Base-by-base conservation (phyloP, 2,329 filamentous ascomycete genomes). In the Furcasterigmium sp. region DNA sequence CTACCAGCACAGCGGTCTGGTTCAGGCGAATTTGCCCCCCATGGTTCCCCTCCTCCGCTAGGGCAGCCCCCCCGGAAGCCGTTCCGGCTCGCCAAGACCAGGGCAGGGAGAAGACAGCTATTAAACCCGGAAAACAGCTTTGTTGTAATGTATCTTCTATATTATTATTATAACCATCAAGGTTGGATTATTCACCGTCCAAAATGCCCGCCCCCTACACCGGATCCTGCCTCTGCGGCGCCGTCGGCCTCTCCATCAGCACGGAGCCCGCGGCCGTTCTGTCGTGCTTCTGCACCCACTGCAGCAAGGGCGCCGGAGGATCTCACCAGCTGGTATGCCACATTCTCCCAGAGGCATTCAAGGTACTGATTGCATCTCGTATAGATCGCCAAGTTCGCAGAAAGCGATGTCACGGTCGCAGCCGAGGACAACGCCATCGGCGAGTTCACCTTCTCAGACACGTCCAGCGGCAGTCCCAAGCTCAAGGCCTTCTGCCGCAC, bases 371-470 rank as follows among this genome's bases (percentile, higher is more conserved):
- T n/a, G n/a, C n/a, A n/a, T n/a, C n/a, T n/a, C n/a, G n/a, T n/a
- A n/a, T n/a, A 56, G 58, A 54, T 61, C 21, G 58, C 54, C n/a
- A 60, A 60, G 34, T 59, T 57, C 13, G 26, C 39, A 0, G 38
- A 26, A 0, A 37, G 46, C 11, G 46, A 53, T 2, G 43, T 60
- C 4, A 14, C 50, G 3, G 37, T 55, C 9, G 43, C 41, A 0
- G 41, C 40, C 2, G 17, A 37, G 0, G 13, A 32, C 1, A 39
- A 45, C 1, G 28, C 39, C 1, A 47, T 61, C 8, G 28, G 43
- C 1, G 35, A 43, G 5, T 60, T 48, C 41, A 44, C 19, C 1
- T 42, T 61, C 0, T 20, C n/a, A 0, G 51, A 58, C 17, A 61
- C 58, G 0, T 50, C 50, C 1, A 60, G 57, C 10, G 53, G 57